Evolutionary conservation across 2,329 filamentous ascomycete genomes (phyloP), one percentile per base, ranked within the genome.

Genomic region (Trichoderma simmonsii): DNA sequence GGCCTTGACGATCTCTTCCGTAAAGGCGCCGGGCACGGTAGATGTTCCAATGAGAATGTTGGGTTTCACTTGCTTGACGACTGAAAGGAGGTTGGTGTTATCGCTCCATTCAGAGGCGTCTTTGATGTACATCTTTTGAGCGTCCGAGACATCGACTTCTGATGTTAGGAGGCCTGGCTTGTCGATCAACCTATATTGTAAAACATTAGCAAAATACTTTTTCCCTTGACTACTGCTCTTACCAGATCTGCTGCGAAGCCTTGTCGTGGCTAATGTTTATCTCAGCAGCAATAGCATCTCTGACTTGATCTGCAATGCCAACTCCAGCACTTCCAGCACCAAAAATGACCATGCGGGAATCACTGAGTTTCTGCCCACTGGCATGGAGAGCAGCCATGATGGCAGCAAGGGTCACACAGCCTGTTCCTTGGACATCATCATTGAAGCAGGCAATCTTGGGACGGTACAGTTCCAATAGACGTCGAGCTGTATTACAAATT

Each of bases 401-500:
- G 1, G 92, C 94, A 0, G 94, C 94, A 0, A 97, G 86, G 0
- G 94, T 95, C 1, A 97, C 93, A 72, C 93, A 95, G 0, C 94
- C 94, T 0, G 94, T 97, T 1, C 94, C 94, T 80, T 97, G 94
- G 0, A 97, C 90, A 79, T 97, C 94, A 72, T 97, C 94, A 77
- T 97, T 97, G 85, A 97, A 97, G 80, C 93, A 97, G 0, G 94
- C 86, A 8, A 95, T 91, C 64, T 92, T 78, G 0, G 90, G 86
- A 1, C 91, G 88, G 77, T 96, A 97, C 43, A 86, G 87, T 73
- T 97, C 92, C 1, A 97, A 85, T 3, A 97, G 88, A 4, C 92
- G 88, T 34, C 92, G 86, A 0, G 93, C 92, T 86, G 36, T 2
- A 14, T 0, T 6, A 3, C 6, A 3, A 5, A 11, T 60, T 64